phyloP scores from a whole-genome alignment of 2,329 filamentous ascomycete genomes.

The Taxawa tesnikishii region DNA sequence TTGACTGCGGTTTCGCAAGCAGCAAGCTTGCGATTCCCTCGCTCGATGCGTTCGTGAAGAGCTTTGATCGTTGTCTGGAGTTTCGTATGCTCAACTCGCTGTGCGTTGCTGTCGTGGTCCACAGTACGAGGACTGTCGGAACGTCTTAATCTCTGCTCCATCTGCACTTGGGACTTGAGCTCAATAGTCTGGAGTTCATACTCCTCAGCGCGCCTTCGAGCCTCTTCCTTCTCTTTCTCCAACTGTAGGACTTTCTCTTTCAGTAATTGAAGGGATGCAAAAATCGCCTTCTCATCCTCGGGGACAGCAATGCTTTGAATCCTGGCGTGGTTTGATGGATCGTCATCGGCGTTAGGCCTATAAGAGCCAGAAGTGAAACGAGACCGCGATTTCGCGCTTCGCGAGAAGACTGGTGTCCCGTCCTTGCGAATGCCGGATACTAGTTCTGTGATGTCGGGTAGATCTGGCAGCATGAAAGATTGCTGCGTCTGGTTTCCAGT shows the following conservation, averaged over 20 bases:
- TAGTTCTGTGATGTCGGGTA: constrained; percentile 49
- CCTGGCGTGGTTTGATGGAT: constrained; percentile 27
- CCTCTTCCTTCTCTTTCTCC: constrained; percentile 42
- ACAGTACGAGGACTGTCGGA: constrained; percentile 35
- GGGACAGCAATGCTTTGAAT: constrained; percentile 45
- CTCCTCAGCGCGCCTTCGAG: constrained; percentile 37
- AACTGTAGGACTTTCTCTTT: constrained; percentile 45
- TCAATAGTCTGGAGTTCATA: constrained; percentile 51
- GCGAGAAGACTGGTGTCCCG: constrained; percentile 44
- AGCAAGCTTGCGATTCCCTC: constrained; percentile 49
- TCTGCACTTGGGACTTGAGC: constrained; percentile 34
- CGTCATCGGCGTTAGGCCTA: constrained; percentile 11
- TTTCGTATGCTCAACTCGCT: constrained; percentile 35
- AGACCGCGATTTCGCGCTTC: constrained; percentile 37
- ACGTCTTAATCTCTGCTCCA: constrained; percentile 25
- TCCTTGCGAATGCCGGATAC: constrained; percentile 47
- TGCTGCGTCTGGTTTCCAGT: constrained; percentile 40
- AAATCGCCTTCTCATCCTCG: constrained; percentile 50
- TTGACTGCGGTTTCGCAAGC: constrained; percentile 53
- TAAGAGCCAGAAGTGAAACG: constrained; percentile 40
- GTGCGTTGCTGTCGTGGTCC: constrained; percentile 33
- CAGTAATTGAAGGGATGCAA: constrained; percentile 45
- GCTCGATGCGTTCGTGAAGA: constrained; percentile 49
- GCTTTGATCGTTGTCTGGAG: constrained; percentile 48
- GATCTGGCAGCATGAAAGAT: constrained; percentile 49